Conservation (phyloP, 2,329 filamentous ascomycete genomes). For the Cadophora malorum region DNA sequence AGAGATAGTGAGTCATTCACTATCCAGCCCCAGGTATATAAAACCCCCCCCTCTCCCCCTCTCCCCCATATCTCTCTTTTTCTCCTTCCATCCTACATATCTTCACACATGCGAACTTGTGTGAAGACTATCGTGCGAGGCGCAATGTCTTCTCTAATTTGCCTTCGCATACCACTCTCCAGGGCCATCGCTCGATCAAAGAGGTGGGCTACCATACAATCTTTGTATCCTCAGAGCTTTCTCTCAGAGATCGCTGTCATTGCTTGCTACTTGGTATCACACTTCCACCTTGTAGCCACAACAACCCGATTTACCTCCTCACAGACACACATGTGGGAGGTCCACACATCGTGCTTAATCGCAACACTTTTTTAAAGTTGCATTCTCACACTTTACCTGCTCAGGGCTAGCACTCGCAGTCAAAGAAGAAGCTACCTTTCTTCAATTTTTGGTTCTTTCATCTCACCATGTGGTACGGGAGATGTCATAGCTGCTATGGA, state of each 20-base stretch:
- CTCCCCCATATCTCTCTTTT: neutral
- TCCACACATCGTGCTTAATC: neutral
- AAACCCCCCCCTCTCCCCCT: neutral
- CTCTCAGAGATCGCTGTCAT: neutral
- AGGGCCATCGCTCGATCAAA: neutral
- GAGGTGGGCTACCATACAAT: neutral
- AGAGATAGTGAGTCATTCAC: neutral
- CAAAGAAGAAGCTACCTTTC: neutral
- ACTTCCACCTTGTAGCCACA: neutral
- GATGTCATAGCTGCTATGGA: neutral
- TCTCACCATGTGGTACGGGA: neutral
- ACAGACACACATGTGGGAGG: neutral
- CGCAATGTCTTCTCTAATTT: no score
- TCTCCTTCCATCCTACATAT: neutral
- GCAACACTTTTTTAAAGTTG: neutral
- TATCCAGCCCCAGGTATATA: neutral
- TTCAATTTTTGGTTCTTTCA: neutral
- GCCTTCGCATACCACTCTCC: no score
- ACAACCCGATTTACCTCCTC: neutral
- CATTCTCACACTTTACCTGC: slow-evolving; percentile 1
- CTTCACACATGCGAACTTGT: neutral
- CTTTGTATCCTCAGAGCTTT: neutral
- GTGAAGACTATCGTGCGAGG: no score
- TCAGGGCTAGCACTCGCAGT: neutral
- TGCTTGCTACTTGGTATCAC: neutral